Evolutionary conservation across 2,329 filamentous ascomycete genomes (phyloP).

Genomic region (Colletotrichum gloeosporioides): DNA sequence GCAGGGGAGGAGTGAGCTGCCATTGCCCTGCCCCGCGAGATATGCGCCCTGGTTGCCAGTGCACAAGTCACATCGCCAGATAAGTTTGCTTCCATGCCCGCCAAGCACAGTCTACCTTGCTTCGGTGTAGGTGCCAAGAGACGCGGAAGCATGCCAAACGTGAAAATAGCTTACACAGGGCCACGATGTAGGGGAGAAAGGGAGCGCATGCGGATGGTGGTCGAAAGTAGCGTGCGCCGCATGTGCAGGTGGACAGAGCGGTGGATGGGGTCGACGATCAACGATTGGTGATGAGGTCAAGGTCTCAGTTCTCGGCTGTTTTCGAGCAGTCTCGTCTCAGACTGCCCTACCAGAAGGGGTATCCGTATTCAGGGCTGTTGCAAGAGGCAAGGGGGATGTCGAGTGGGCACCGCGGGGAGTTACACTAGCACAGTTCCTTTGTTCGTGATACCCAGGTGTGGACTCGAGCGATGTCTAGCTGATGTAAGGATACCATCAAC

Average conservation of each 20-base stretch:
- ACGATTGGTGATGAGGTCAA: not conserved
- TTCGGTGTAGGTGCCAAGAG: not conserved
- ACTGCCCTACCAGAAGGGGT: not conserved
- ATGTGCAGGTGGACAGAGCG: not conserved
- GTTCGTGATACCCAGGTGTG: not conserved
- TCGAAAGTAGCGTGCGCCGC: constrained; percentile 2
- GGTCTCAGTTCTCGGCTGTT: constrained; percentile 8
- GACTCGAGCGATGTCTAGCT: not conserved
- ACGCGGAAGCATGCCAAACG: not conserved
- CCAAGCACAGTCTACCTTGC: not conserved
- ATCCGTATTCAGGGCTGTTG: not conserved
- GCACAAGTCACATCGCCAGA: not conserved
- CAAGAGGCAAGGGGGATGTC: not conserved
- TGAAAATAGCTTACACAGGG: not conserved
- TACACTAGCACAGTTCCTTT: constrained; percentile 3
- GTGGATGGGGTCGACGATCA: not conserved
- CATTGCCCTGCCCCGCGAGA: not conserved
- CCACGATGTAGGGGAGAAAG: not conserved
- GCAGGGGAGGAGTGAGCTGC: not conserved
- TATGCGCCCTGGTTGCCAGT: not conserved
- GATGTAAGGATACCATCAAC: not conserved
- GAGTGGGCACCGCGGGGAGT: not conserved
- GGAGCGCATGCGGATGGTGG: constrained; percentile 3
- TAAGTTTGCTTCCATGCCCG: not conserved
- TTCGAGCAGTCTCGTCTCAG: not conserved